Evolutionary conservation across 352 stramenopile genomes (phyloP), one percentile per base, ranked within the genome.

Genomic region (Pythium myriotylum): DNA sequence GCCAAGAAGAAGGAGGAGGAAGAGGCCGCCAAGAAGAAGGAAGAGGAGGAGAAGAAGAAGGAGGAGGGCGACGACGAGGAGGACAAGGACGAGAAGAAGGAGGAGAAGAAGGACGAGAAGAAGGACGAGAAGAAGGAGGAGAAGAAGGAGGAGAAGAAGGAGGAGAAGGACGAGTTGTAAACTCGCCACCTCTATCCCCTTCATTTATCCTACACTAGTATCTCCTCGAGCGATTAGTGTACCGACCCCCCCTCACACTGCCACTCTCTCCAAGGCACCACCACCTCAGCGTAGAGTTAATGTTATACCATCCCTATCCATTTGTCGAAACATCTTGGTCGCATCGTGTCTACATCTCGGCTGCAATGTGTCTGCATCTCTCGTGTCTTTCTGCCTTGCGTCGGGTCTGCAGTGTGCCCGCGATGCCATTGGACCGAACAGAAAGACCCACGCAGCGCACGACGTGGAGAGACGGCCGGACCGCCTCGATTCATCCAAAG

Each of bases 1-100:
- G 77, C 74, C 16, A 83, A 86, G 72, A 80, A 86, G 50, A 88
- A 94, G 66, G 87, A 87, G 43, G 76, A 81, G 17, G 84, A 89
- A 58, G 80, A 86, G 32, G 68, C 54, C 4, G 67, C 71, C 14
- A 77, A 84, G 58, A 80, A 91, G 56, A 75, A 67, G 12, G 62
- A 77, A 14, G 74, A 85, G n/a, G 78, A 87, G 33, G 81, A 86
- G 24, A 79, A 86, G n/a, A 71, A 66, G 10, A 67, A 80, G 4
- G 77, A 73, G 17, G 62, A 80, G 40, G 65, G 65, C 29, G 61
- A 70, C 12, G 65, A 56, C 20, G 54, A 54, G n/a, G 52, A 72
- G 32, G 48, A 67, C 29, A 37, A 59, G 12, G 49, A 67, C 22
- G 43, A 68, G 54, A 73, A 70, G 20, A 59, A 77, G 7, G 70